A percentile compares a stretch with the other conserved stretches of the same genome.
Conservation (phyloP, 192 early-diverging fungal genomes). For the Coemansia sp. region DNA sequence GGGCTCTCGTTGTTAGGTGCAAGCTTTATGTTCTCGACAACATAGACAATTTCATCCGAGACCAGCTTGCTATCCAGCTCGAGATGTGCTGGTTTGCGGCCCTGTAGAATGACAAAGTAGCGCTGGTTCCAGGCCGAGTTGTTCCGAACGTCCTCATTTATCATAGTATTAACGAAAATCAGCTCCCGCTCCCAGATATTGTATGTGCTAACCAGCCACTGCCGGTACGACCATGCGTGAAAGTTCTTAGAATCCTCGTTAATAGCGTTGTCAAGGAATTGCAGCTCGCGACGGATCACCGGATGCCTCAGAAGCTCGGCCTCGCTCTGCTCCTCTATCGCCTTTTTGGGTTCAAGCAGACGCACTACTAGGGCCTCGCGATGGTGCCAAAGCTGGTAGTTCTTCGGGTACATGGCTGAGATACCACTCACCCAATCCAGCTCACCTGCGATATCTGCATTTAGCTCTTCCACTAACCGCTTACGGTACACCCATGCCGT, state of each 20-base stretch:
- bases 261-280: constrained; percentile 69
- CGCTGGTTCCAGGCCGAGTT: constrained; percentile 99
- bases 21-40: constrained; percentile 64
- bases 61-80: constrained; percentile 16
- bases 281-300: constrained; percentile 63
- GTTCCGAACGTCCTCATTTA: constrained; percentile 86
- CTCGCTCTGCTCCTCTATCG: constrained; percentile 15
- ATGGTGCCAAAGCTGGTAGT: constrained; percentile 91
- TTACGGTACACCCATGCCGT: constrained; percentile 94
- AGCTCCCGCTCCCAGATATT: constrained; percentile 79
- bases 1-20: constrained; percentile 92
- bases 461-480: constrained; percentile 68
- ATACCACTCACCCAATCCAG: constrained; percentile 75
- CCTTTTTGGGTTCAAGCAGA: constrained; percentile 22
- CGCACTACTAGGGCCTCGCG: constrained; percentile 27
- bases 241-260: constrained; percentile 94
- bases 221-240: constrained; percentile 97
- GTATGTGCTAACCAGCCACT: constrained; percentile 84
- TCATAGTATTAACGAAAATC: constrained; percentile 65
- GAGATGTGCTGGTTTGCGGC: not conserved
- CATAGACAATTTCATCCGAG: constrained; percentile 57
- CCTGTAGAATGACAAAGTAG: constrained; percentile 69
- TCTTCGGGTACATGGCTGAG: constrained; percentile 79
- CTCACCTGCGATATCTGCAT: constrained; percentile 66
- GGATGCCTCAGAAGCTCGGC: constrained; percentile 39